A percentile compares a stretch with the other conserved stretches of the same genome.
These are phyloP conservation scores for Lepiota brunneoincarnata DNA, from an alignment of 768 basidiomycete species.

Conservation along the genomic window DNA sequence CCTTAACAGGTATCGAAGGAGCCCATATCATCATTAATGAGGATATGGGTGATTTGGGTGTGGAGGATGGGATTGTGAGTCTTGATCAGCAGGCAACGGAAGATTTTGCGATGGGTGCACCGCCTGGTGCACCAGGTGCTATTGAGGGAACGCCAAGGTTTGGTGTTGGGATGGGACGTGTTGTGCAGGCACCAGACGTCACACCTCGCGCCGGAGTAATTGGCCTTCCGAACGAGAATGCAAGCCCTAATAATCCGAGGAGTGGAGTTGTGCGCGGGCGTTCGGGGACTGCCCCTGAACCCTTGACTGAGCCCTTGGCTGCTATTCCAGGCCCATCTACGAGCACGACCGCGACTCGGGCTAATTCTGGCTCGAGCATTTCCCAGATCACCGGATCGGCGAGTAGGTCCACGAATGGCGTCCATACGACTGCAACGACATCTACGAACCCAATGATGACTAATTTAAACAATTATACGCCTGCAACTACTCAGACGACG, in stretches of 20 bases:
- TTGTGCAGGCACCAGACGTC: conserved; percentile 42
- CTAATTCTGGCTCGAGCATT: too few species aligned
- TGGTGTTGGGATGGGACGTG: not conserved
- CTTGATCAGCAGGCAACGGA: conserved; percentile 68
- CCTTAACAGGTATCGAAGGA: conserved; percentile 19
- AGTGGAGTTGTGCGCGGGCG: not conserved
- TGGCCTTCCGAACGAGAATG: conserved; percentile 41
- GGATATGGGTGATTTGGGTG: conserved; percentile 36
- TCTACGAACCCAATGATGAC: not conserved
- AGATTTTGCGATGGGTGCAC: conserved; percentile 87
- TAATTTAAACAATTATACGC: not conserved
- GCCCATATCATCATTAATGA: conserved; percentile 42
- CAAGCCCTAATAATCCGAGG: conserved; percentile 4
- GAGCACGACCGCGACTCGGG: not conserved
- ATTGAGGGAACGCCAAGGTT: conserved; percentile 31
- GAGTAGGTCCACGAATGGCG: not conserved
- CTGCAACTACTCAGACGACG: not conserved
- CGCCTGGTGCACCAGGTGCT: conserved; percentile 86
- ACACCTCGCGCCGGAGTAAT: conserved; percentile 65
- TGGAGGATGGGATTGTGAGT: conserved; percentile 75
- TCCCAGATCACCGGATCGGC: not conserved
- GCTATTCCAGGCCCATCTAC: not conserved
- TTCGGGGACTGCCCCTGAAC: conserved; percentile 7
- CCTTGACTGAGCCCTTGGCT: conserved; percentile 5
- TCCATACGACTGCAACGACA: not conserved